Evolutionary conservation across 2,329 filamentous ascomycete genomes (phyloP), one percentile per base, ranked within the genome.

Genomic region (Mycosphaerella arachidis): DNA sequence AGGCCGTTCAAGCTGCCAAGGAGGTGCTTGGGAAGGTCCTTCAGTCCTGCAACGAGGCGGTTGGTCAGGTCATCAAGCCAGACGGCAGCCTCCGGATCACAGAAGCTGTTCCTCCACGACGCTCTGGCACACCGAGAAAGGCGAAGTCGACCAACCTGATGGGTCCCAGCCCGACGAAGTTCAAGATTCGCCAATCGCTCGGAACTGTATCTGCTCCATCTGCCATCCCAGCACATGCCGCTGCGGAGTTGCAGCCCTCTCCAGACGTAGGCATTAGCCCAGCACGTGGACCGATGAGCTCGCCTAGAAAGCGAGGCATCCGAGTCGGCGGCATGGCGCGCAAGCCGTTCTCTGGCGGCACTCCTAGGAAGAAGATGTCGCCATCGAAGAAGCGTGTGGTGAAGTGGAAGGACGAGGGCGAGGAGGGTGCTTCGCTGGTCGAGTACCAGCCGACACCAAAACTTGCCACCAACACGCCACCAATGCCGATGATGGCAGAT

Each of bases 401-500:
- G 6, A 85, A 93, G 65, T 99, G 94, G 94, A 87, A 91, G 60
- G 92, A 96, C 69, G 94, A 97, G 68, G 91, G 88, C 1, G 89
- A 95, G 70, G 86, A 93, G 55, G 92, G 92, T 27, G 87, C 88
- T 31, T 58, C 67, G 0, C 78, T 97, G 58, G 92, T 90, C 10
- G 94, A 97, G 72, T 97, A 93, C 72, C 90, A 93, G 71, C 91
- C 91, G 76, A 97, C 93, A 2, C 93, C 94, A 0, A 84, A 92
- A 73, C 89, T 87, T 71, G 43, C 33, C 8, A 79, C 84, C 16
- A 79, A 80, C 1, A 83, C 84, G 0, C 84, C 86, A 6, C 83
- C 86, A 40, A 45, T 18, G 6, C 24, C 52, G 12, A n/a, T 55
- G 37, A 43, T 9, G 12, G 48, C 59, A 18, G 59, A 66, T 27